Evolutionary conservation across 208 protist genomes (phyloP).

Genomic region (Angomonas deanei): DNA sequence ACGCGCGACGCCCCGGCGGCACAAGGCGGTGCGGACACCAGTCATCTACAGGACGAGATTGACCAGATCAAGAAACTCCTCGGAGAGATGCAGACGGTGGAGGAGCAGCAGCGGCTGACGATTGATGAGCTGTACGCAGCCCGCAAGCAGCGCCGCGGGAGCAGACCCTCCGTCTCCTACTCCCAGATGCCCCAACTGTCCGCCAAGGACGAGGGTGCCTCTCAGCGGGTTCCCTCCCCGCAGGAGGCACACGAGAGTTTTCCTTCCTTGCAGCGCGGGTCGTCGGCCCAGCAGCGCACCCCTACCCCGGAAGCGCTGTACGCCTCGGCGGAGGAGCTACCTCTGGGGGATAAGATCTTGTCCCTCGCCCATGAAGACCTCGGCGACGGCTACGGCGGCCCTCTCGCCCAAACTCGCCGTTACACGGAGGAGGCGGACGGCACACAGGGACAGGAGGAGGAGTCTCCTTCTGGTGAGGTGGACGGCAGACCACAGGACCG

Average conservation of each 20-base stretch:
- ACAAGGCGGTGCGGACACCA: conserved; percentile 15
- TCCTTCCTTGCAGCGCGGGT: no score
- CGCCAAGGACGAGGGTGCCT: neutral
- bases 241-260: neutral
- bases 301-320: neutral
- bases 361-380: conserved; percentile 56
- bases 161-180: neutral
- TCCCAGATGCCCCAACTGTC: neutral
- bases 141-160: conserved; percentile 37
- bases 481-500: neutral
- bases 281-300: neutral
- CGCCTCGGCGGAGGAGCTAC: conserved; percentile 7
- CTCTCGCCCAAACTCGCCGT: neutral
- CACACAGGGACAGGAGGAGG: neutral
- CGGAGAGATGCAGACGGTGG: conserved; percentile 35
- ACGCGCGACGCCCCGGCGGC: conserved; percentile 4
- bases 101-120: conserved; percentile 44
- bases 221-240: neutral
- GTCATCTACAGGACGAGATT: conserved; percentile 59
- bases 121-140: conserved; percentile 82
- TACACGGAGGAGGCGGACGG: neutral
- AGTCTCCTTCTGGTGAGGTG: neutral
- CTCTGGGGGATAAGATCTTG: conserved; percentile 61
- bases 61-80: conserved; percentile 45
- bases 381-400: neutral